These are phyloP conservation scores for Trichoderma sp. DNA, from an alignment of 2,329 filamentous ascomycete genomes.

Conservation along the genomic window DNA sequence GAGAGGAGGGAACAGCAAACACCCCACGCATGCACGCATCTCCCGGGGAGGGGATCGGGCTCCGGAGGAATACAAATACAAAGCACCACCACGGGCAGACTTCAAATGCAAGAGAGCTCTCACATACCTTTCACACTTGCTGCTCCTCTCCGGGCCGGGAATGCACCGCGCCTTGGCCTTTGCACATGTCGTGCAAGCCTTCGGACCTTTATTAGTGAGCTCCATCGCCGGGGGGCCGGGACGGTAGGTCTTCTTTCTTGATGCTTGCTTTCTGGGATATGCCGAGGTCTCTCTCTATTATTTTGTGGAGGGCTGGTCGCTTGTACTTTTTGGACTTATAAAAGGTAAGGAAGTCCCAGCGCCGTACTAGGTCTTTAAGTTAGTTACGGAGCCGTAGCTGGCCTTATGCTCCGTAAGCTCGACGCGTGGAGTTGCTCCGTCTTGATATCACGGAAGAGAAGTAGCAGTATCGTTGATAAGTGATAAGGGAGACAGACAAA, in stretches of 20 bases:
- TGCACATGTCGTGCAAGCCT: slow-evolving; percentile 50
- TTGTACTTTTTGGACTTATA: neutral
- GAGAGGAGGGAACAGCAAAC: neutral
- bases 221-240: slow-evolving; percentile 23
- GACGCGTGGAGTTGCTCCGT: neutral
- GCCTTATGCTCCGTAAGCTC: neutral
- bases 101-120: neutral
- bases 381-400: neutral
- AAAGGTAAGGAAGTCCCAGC: too few relatives aligned
- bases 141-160: slow-evolving; percentile 37
- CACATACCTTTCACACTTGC: slow-evolving; percentile 48
- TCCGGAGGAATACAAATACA: neutral
- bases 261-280: neutral
- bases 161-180: slow-evolving; percentile 52
- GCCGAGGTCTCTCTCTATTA: neutral
- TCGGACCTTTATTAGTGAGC: slow-evolving; percentile 42
- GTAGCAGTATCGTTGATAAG: neutral
- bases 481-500: neutral
- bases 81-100: neutral
- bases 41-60: neutral
- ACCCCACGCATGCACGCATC: neutral
- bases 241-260: neutral
- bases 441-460: neutral
- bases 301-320: neutral
- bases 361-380: neutral